Percentiles rank a stretch among this genome's conserved stretches.
These are phyloP conservation scores for Areca catechu DNA, from an alignment of 176 grass and related monocot species.

Conservation along the genomic window DNA sequence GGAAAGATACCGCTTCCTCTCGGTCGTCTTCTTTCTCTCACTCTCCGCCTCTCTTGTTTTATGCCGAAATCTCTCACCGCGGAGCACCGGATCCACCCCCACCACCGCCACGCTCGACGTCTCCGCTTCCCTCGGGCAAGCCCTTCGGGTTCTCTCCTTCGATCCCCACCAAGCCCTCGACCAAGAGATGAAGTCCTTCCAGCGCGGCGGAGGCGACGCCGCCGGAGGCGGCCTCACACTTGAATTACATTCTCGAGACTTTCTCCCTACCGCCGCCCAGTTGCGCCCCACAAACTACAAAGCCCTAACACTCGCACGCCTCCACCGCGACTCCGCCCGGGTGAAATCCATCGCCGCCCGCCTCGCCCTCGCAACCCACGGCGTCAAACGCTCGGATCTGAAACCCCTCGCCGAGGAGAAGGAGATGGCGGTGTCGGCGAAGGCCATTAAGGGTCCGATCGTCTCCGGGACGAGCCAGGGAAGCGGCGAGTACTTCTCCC, in stretches of 20 bases:
- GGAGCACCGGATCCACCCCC: background rate
- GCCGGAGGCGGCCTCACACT: slow-evolving; percentile 9
- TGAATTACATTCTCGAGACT: slow-evolving; percentile 56
- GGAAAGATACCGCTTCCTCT: background rate
- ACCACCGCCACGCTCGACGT: slow-evolving; percentile 53
- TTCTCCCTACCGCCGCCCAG: slow-evolving; percentile 33
- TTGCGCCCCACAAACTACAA: slow-evolving; percentile 35
- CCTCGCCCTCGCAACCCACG: slow-evolving; percentile 34
- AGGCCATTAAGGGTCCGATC: slow-evolving; percentile 61
- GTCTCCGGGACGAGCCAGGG: slow-evolving; percentile 70
- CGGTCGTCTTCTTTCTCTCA: slow-evolving; percentile 13
- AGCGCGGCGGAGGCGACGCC: background rate
- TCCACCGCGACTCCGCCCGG: slow-evolving; percentile 48
- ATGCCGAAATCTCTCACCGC: slow-evolving; percentile 11
- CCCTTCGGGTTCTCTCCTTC: slow-evolving; percentile 43
- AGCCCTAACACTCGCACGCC: slow-evolving; percentile 34
- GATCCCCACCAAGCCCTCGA: slow-evolving; percentile 18
- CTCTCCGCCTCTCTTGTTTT: background rate
- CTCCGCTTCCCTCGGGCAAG: slow-evolving; percentile 35
- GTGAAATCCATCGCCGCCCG: slow-evolving; percentile 38
- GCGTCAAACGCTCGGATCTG: slow-evolving; percentile 25
- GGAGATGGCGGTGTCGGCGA: slow-evolving; percentile 5
- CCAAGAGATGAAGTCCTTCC: slow-evolving; percentile 20
- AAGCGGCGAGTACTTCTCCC: slow-evolving; percentile 97
- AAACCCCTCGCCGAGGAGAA: slow-evolving; percentile 15